Base-by-base conservation (phyloP, 805 yeast genomes). In the Saccharomycopsis babjevae region DNA sequence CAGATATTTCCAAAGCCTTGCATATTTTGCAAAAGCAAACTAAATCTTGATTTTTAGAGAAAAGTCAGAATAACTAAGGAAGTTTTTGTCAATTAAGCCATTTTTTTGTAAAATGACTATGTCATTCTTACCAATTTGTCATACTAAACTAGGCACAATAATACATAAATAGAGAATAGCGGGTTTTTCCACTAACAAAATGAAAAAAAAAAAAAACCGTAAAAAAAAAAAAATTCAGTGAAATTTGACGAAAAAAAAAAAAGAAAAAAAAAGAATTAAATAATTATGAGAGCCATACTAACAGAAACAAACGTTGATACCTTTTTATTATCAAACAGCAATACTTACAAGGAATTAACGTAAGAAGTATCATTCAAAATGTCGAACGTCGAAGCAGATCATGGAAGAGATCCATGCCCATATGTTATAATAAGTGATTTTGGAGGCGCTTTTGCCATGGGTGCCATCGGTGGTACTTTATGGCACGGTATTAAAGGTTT, bases 401-500 rank as follows among this genome's bases (percentile, higher is more conserved):
- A 94, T 76, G 84, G 97, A 54, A 89, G 98, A 83, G 99, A 94
- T 74, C 99, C 99, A 68, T 94, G 99, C 77, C 99, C 99, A 61
- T 82, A 93, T 67, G 97, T 94, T 62, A 90, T 94, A 67, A 78
- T 94, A 67, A 93, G 86, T 76, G 99, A 94, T 79, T 94, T 94
- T 70, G 99, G 99, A 72, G 98, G 97, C 74, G 98, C 99, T 61
- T 94, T 92, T 71, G 86, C 98, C 70, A 93, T 94, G 98, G 99
- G 99, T 77, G 97, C 84, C 68, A 88, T 94, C 70, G 99, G 99
- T 78, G 99, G 99, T 67, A 85, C 93, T 69, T 85, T 94, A 65
- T 94, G 99, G 99, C 98, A 94, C 78, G 97, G 98, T 72, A 87
- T 94, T 71, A 94, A 94, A 74, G 99, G 99, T 57, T 94, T 94